Conservation (phyloP, 148 eudicot species). For the Silene latifolia region DNA sequence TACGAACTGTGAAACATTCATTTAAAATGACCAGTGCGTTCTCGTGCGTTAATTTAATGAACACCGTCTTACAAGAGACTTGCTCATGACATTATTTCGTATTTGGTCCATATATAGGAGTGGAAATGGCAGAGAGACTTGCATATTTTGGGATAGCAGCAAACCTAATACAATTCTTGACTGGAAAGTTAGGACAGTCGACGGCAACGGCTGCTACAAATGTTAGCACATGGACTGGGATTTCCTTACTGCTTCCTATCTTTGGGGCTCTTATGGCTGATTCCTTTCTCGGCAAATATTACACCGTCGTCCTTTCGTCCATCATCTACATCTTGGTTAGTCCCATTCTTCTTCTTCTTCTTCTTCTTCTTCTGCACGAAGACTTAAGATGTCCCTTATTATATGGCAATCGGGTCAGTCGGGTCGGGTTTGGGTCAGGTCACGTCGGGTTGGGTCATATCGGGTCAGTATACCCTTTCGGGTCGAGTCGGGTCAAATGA, state of each 20-base stretch:
- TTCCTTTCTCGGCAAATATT: constrained; percentile 37
- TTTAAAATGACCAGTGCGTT: too few relatives aligned
- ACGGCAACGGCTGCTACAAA: constrained; percentile 42
- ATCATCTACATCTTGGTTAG: constrained; percentile 36
- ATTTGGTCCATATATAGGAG: not conserved
- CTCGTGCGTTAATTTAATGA: too few relatives aligned
- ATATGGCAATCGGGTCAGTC: too few relatives aligned
- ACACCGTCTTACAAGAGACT: not conserved
- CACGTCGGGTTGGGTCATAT: too few relatives aligned
- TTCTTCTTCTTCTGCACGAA: not conserved
- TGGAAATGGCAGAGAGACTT: constrained; percentile 30
- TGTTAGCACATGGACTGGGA: constrained; percentile 42
- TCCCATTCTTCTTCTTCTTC: too few relatives aligned
- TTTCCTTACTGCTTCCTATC: constrained; percentile 32
- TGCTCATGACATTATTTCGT: not conserved
- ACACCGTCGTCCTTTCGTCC: constrained; percentile 37
- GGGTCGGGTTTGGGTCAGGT: too few relatives aligned
- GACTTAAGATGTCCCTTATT: too few relatives aligned
- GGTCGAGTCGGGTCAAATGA: too few relatives aligned
- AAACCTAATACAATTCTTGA: constrained; percentile 32
- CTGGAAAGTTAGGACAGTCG: constrained; percentile 41
- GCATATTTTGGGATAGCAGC: constrained; percentile 28
- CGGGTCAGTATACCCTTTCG: too few relatives aligned
- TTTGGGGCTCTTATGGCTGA: constrained; percentile 47
- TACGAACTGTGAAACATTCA: too few relatives aligned